Evolutionary conservation across 2,329 filamentous ascomycete species (phyloP).

Genomic region (Botrytis galanthina): DNA sequence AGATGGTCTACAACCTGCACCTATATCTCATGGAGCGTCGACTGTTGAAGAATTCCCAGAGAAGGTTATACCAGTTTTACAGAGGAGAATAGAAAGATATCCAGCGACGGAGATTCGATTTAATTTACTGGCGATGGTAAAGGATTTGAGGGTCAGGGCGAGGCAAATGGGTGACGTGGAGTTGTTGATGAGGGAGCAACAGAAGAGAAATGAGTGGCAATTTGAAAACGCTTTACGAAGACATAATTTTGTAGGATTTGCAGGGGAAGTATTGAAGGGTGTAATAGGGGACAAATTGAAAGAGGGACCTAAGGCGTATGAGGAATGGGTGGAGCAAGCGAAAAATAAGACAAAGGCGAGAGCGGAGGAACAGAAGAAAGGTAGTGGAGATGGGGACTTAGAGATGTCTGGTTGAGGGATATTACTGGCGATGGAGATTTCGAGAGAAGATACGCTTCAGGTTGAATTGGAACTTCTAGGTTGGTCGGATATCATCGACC

Average conservation of each 20-base stretch:
- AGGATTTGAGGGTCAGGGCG: constrained; percentile 75
- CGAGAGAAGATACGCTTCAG: background rate
- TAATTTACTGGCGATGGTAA: constrained; percentile 90
- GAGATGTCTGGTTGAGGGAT: constrained; percentile 36
- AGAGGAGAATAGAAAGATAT: constrained; percentile 79
- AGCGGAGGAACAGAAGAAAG: constrained; percentile 34
- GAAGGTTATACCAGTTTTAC: constrained; percentile 83
- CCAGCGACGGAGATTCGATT: constrained; percentile 87
- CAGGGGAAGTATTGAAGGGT: constrained; percentile 83
- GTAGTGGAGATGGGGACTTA: constrained; percentile 31
- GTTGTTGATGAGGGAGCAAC: constrained; percentile 72
- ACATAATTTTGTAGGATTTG: constrained; percentile 96
- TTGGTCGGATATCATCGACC: background rate
- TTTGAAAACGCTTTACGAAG: constrained; percentile 91
- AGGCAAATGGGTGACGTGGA: constrained; percentile 80
- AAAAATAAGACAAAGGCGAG: constrained; percentile 53
- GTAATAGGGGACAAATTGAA: constrained; percentile 74
- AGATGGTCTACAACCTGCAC: constrained; percentile 88
- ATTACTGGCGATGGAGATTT: background rate
- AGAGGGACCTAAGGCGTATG: constrained; percentile 64
- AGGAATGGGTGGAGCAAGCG: constrained; percentile 69
- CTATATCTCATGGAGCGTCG: constrained; percentile 83
- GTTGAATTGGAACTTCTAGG: background rate
- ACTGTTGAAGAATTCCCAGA: constrained; percentile 68
- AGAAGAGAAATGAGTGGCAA: constrained; percentile 81